A percentile compares a stretch with the other conserved stretches of the same genome.
Conservation (phyloP, 352 stramenopile genomes). For the Labyrinthula sp. region DNA sequence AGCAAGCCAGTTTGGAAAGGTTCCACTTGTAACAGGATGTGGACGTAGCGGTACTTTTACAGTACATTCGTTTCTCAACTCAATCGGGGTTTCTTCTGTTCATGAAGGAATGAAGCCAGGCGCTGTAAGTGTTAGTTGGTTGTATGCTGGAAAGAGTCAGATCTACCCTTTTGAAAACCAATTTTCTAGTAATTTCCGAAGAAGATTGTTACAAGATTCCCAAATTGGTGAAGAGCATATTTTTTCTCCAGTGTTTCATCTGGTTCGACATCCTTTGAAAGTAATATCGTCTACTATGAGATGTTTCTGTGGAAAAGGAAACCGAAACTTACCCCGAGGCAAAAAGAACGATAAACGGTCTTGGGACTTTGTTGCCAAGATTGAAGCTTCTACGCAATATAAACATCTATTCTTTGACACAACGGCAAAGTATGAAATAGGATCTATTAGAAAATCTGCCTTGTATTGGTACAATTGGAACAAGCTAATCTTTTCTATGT, state of each 20-base stretch:
- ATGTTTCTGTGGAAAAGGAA: constrained; percentile 19
- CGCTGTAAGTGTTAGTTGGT: constrained; percentile 16
- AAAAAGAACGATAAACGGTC: constrained; percentile 2
- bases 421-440: constrained; percentile 1
- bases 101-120: constrained; percentile 4
- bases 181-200: neutral
- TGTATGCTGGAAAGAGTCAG: constrained; percentile 11
- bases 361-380: constrained; percentile 13
- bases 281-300: constrained; percentile 20
- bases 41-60: constrained; percentile 19
- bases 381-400: constrained; percentile 5
- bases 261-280: constrained; percentile 20
- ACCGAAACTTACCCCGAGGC: neutral
- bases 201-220: neutral
- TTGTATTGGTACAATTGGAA: constrained; percentile 26
- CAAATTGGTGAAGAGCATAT: constrained; percentile 1
- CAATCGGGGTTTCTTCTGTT: constrained; percentile 11
- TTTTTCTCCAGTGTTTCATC: constrained; percentile 16
- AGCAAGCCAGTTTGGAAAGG: constrained; percentile 1
- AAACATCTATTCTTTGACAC: too few relatives aligned
- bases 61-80: constrained; percentile 2
- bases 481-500: constrained; percentile 7
- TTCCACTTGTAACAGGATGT: constrained; percentile 22
- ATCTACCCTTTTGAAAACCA: constrained; percentile 14
- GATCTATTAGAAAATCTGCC: constrained; percentile 5